These are phyloP conservation scores for Balakata baccata DNA, from an alignment of 345 rosid species.

Conservation along the genomic window DNA sequence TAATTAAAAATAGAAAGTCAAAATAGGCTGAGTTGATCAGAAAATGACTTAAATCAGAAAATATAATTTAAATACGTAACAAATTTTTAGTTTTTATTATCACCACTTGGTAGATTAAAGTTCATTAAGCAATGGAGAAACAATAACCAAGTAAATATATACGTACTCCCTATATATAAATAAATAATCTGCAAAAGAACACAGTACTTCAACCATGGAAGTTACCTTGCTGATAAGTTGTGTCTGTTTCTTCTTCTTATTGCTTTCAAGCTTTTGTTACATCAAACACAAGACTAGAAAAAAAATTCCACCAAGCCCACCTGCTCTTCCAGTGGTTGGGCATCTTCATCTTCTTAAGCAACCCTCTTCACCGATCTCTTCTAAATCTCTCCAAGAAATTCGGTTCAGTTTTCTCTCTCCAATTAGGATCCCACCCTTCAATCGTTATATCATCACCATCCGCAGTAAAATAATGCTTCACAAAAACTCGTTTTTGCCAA, in stretches of 20 bases:
- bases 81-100: no score
- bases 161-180: no score
- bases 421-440: not conserved
- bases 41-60: no score
- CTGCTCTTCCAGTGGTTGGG: slow-evolving; percentile 48
- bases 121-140: no score
- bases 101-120: no score
- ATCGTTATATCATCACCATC: not conserved
- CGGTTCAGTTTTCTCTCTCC: slow-evolving; percentile 10
- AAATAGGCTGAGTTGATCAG: no score
- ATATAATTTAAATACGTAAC: no score
- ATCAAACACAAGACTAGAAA: not conserved
- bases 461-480: not conserved
- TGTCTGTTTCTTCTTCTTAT: slow-evolving; percentile 9
- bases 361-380: slow-evolving; percentile 35
- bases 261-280: slow-evolving; percentile 17
- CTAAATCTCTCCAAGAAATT: slow-evolving; percentile 5
- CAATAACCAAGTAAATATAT: no score
- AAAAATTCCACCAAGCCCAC: slow-evolving; percentile 51
- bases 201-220: slow-evolving; percentile 22
- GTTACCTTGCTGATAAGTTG: not conserved
- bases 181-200: no score
- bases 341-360: slow-evolving; percentile 49
- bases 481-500: not conserved
- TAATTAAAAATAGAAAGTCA: no score